Evolutionary conservation across 345 rosid genomes (phyloP), one percentile per base, ranked within the genome.

Genomic region (Eutrema heterophyllum): DNA sequence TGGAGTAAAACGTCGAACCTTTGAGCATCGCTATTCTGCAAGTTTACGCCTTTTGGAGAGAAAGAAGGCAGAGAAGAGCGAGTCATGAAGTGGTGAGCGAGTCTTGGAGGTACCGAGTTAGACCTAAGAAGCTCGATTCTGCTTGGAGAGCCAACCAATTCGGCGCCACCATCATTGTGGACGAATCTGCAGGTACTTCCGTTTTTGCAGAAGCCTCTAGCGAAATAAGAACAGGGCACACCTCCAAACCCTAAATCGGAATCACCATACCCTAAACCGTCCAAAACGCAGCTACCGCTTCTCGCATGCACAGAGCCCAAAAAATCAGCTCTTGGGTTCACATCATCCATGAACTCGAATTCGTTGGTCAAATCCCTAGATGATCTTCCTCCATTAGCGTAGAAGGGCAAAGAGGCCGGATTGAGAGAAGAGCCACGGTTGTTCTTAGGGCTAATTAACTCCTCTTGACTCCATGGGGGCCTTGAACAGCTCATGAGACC

Each of bases 131-230:
- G 52, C 84, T 93, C 97, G 67, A 87, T 71, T 83, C 89, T 90
- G 81, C 82, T 85, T 8, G 93, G 97, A 27, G 97, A 90, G 41
- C 97, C 87, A 44, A 86, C 90, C 44, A 80, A 4, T 6, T 79
- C 41, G 1, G 77, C 79, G 39, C 79, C 80, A 29, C 82, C 74
- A 45, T 87, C 91, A 64, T 81, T 77, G 48, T 93, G 98, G 5
- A 90, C 76, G 78, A 93, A 93, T 86, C 90, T 87, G 74, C 98
- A 93, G 78, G 72, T 87, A 57, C 78, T 81, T 27, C 98, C 98
- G 53, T 93, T 93, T 74, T 93, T 93, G 66, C 98, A 93, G 81
- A 79, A 89, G 65, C 98, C 98, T 83, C 98, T 87, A 3, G 98
- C 93, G 63, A 74, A 93, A 72, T 90, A 93, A 77, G 88, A 83